Evolutionary conservation across 2,329 filamentous ascomycete species (phyloP), one percentile per base, ranked within the genome.

Genomic region (Endocalyx cinctus): DNA sequence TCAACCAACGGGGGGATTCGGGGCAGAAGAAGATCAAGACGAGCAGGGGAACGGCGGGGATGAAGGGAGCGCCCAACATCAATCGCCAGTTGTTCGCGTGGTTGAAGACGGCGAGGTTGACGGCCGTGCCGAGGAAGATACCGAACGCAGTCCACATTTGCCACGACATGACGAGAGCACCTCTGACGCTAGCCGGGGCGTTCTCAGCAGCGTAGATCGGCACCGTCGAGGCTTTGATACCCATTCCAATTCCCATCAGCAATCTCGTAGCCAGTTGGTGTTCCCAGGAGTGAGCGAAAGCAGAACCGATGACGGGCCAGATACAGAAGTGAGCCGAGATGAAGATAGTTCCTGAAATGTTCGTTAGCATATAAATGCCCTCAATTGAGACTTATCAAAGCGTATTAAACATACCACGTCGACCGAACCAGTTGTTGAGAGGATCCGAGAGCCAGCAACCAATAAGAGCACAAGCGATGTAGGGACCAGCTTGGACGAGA

Each of bases 131-230:
- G 12, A 78, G 58, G 45, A 77, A 70, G 42, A 79, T 79, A 28
- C 76, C 76, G 48, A 79, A 68, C 7, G 62, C 62, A 3, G 71
- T 79, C 75, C 78, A 83, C 57, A 83, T 64, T 60, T 89, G 82
- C 84, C 85, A 90, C 42, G 79, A 80, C 84, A 90, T 90, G 42
- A 89, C 84, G 13, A 92, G 67, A 6, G 82, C 84, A 43, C 84
- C 83, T 52, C 84, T 76, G 34, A 87, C 80, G 2, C 68, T 57
- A 2, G 82, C 78, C 0, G 84, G 84, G 0, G 79, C 74, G 36
- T 77, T 84, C 57, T 89, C 84, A 3, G 84, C 84, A 0, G 82
- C 79, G 47, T 85, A 89, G 17, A 89, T 79, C 0, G 85, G 84
- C 2, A 87, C 82, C 10, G 76, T 81, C 0, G 77, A 77, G 14